Conservation (phyloP, 2,329 filamentous ascomycete species). For the Neonectria sp. region DNA sequence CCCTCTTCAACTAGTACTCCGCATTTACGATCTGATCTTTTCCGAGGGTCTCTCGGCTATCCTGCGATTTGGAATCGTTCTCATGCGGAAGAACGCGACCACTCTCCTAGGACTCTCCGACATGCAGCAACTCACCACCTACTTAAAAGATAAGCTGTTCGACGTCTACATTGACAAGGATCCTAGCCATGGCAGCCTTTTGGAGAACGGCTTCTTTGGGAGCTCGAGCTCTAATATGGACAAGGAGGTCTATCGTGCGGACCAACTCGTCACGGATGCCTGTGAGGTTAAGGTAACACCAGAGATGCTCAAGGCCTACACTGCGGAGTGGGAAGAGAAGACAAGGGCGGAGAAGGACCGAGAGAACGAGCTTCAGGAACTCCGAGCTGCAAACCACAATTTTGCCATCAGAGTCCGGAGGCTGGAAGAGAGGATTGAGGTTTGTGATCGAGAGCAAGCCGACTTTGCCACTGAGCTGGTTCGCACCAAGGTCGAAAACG, state of each 20-base stretch:
- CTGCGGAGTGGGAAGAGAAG: slow-evolving; percentile 93
- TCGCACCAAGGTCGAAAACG: slow-evolving; percentile 92
- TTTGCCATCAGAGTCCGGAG: slow-evolving; percentile 84
- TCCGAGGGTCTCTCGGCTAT: slow-evolving; percentile 95
- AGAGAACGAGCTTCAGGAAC: slow-evolving; percentile 83
- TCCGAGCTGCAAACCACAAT: slow-evolving; percentile 76
- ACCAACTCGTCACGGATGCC: slow-evolving; percentile 93
- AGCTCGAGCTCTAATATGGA: slow-evolving; percentile 90
- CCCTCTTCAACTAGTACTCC: slow-evolving; percentile 93
- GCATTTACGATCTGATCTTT: slow-evolving; percentile 95
- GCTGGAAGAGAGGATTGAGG: slow-evolving; percentile 90
- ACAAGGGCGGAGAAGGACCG: slow-evolving; percentile 85
- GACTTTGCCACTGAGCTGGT: slow-evolving; percentile 93
- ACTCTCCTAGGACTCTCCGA: slow-evolving; percentile 88
- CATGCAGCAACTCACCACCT: slow-evolving; percentile 90
- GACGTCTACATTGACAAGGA: slow-evolving; percentile 97
- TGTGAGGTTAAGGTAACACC: slow-evolving; percentile 89
- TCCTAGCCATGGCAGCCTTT: slow-evolving; percentile 90
- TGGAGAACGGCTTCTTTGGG: slow-evolving; percentile 98
- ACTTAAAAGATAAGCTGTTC: slow-evolving; percentile 94
- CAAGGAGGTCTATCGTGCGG: slow-evolving; percentile 95
- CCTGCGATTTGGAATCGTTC: slow-evolving; percentile 91
- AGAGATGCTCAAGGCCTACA: slow-evolving; percentile 85
- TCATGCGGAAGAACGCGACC: slow-evolving; percentile 95
- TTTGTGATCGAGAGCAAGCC: slow-evolving; percentile 91